Evolutionary conservation across 2,329 filamentous ascomycete genomes (phyloP).

Genomic region (Periconia digitata): DNA sequence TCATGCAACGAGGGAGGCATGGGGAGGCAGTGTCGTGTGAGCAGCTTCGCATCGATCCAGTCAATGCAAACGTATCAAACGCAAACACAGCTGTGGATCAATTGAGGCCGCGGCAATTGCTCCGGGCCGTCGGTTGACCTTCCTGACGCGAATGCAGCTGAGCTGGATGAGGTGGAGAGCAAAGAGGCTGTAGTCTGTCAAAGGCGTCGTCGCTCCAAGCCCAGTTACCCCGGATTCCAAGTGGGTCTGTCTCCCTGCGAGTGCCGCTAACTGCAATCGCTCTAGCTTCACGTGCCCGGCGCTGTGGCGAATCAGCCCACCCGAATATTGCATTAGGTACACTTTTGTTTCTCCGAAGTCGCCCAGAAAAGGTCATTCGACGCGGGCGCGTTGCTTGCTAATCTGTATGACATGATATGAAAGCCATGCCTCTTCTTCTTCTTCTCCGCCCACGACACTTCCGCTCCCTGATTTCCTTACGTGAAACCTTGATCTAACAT

Average conservation of each 20-base stretch:
- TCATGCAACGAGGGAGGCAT: not conserved
- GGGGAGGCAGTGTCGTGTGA: not conserved
- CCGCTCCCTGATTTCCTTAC: not conserved
- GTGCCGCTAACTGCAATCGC: not conserved
- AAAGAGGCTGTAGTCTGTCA: not conserved
- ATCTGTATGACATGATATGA: too few relatives aligned
- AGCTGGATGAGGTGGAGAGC: not conserved
- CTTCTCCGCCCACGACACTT: not conserved
- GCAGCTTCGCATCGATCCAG: not conserved
- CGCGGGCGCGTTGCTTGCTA: conserved; percentile 20
- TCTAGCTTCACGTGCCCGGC: not conserved
- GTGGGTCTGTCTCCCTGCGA: not conserved
- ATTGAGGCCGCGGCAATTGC: too few relatives aligned
- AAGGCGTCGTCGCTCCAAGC: not conserved
- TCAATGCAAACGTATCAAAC: too few relatives aligned
- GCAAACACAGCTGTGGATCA: too few relatives aligned
- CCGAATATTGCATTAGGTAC: not conserved
- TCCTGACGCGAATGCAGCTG: too few relatives aligned
- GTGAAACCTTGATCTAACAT: not conserved
- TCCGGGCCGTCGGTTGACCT: not conserved
- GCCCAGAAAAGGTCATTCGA: conserved; percentile 26
- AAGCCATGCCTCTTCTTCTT: not conserved
- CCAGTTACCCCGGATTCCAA: not conserved
- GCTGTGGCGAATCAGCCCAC: not conserved
- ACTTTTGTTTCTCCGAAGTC: conserved; percentile 27